Evolutionary conservation across 2,329 filamentous ascomycete genomes (phyloP).

Genomic region (Fusarium haematococcum): DNA sequence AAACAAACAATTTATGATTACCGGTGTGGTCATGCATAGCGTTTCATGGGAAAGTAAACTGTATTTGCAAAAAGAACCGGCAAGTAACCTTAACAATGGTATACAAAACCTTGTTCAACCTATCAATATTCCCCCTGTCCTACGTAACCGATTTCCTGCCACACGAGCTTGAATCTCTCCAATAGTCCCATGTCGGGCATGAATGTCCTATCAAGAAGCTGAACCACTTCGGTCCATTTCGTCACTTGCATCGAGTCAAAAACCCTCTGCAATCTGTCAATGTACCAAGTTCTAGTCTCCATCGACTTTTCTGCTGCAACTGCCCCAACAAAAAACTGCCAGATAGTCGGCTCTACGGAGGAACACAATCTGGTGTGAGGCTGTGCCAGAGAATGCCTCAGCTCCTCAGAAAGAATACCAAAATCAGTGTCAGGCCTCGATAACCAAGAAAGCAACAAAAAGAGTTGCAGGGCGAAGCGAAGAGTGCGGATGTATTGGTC

Average conservation of each 20-base stretch:
- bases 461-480: constrained; percentile 10
- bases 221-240: background rate
- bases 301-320: constrained; percentile 1
- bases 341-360: constrained; percentile 29
- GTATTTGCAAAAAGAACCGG: background rate
- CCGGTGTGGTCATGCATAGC: background rate
- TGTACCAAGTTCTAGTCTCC: constrained; percentile 9
- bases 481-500: constrained; percentile 26
- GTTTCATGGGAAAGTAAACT: background rate
- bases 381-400: constrained; percentile 7
- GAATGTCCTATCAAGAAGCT: background rate
- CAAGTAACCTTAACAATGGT: background rate
- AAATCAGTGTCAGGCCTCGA: background rate
- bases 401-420: background rate
- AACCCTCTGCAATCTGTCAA: constrained; percentile 1
- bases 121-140: background rate
- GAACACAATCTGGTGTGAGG: constrained; percentile 31
- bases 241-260: background rate
- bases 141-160: constrained; percentile 5
- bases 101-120: background rate
- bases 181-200: background rate
- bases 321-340: constrained; percentile 38
- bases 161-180: constrained; percentile 1
- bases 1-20: background rate
- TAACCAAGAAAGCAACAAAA: constrained; percentile 29